Conservation (phyloP, 495 filamentous ascomycete genomes). For the Penicillium tannophilum region DNA sequence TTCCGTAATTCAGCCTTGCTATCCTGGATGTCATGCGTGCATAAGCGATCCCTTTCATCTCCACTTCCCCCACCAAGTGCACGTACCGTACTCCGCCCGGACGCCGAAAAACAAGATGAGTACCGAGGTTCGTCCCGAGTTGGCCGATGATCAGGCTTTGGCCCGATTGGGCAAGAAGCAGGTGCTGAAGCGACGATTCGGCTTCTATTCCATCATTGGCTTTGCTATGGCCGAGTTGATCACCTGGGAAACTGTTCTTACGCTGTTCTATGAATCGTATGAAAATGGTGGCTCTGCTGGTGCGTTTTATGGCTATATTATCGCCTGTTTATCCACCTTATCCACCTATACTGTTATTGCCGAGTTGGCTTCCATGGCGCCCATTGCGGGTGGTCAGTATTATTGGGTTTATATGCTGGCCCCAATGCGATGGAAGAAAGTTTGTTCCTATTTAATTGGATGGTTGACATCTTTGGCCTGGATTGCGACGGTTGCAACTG, state of each 20-base stretch:
- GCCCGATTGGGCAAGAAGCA: slow-evolving; percentile 43
- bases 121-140: slow-evolving; percentile 8
- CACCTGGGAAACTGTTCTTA: slow-evolving; percentile 42
- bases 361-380: slow-evolving; percentile 53
- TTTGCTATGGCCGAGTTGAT: slow-evolving; percentile 40
- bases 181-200: slow-evolving; percentile 41
- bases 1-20: neutral
- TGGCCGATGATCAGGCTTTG: slow-evolving; percentile 29
- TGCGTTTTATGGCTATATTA: slow-evolving; percentile 51
- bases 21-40: neutral
- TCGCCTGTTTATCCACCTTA: slow-evolving; percentile 48
- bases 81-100: neutral
- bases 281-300: slow-evolving; percentile 50
- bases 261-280: slow-evolving; percentile 28
- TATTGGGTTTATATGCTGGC: slow-evolving; percentile 48
- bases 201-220: slow-evolving; percentile 40
- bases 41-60: neutral
- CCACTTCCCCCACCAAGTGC: slow-evolving; percentile 1
- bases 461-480: slow-evolving; percentile 40
- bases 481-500: slow-evolving; percentile 38
- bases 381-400: slow-evolving; percentile 45
- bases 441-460: slow-evolving; percentile 43
- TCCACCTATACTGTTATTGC: slow-evolving; percentile 47
- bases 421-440: slow-evolving; percentile 33
- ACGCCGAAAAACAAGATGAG: slow-evolving; percentile 9